Base-by-base conservation (phyloP, 768 basidiomycete species). In the Melanogaster broomeanus region DNA sequence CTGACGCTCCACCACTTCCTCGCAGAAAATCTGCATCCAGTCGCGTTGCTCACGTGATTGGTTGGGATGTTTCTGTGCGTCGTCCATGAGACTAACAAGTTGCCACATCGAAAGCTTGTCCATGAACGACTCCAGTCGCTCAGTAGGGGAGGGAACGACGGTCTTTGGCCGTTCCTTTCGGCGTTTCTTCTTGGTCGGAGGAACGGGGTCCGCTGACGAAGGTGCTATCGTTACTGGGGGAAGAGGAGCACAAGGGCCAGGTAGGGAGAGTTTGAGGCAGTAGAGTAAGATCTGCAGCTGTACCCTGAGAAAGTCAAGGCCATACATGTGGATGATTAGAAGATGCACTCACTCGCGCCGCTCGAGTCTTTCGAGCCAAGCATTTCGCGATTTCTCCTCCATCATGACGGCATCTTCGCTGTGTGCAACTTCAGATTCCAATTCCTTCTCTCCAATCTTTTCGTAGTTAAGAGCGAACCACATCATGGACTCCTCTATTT, bases 81-180 rank as follows among this genome's bases (percentile, higher is more conserved):
- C 61, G 4, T 72, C 68, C 50, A 86, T 64, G 30, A 66, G 61
- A 4, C 53, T 56, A 55, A 74, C 66, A 19, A 91, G 78, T 61
- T 91, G 90, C 87, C 88, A 89, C 70, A 79, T 83, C 4, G 85
- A 87, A 7, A 92, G 66, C 60, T 84, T 88, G 67, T 91, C 89
- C 85, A 90, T 88, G 66, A 86, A 84, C 1, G 74, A 72, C 63
- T 91, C 88, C 2, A 90, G 67, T 22, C 77, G 74, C n/a, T 83
- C 84, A 44, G 81, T 79, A 2, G 59, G 33, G 48, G 62, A 45
- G 56, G 64, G 50, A 59, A 58, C 25, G 48, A 56, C n/a, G 41
- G 58, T n/a, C 57, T 35, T 70, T 50, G 42, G 53, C 24, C 54
- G 58, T 25, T 53, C 55, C 45, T 58, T 62, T 49, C 22, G 58